Evolutionary conservation across 768 basidiomycete species (phyloP).

Genomic region (Dentipellis sp.): DNA sequence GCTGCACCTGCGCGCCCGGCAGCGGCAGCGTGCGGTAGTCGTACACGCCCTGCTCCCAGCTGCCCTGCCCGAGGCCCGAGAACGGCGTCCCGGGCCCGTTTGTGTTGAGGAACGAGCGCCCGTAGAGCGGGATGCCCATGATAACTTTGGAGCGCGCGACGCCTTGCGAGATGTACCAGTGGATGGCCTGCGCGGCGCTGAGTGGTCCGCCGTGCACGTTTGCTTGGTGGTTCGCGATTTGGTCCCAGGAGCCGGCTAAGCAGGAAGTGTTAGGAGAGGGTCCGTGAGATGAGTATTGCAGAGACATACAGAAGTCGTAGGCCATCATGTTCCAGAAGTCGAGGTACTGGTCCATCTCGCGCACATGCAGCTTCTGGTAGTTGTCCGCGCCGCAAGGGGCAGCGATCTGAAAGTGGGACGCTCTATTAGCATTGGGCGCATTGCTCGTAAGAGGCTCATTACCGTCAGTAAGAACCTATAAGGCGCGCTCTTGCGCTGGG

Average conservation of each 20-base stretch:
- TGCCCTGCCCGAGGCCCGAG: slow-evolving; percentile 76
- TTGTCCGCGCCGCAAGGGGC: slow-evolving; percentile 89
- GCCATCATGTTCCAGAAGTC: slow-evolving; percentile 99
- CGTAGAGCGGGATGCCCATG: slow-evolving; percentile 89
- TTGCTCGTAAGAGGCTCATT: slow-evolving; percentile 17
- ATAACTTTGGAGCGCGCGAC: slow-evolving; percentile 75
- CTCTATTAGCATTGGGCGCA: slow-evolving; percentile 1
- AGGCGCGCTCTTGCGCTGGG: slow-evolving; percentile 48
- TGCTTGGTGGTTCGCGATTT: slow-evolving; percentile 73
- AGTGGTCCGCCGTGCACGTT: slow-evolving; percentile 65
- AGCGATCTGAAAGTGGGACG: slow-evolving; percentile 49
- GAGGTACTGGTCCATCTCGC: slow-evolving; percentile 80
- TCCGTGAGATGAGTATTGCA: neutral
- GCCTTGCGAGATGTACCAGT: slow-evolving; percentile 63
- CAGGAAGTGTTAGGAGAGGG: neutral
- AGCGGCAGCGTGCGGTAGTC: slow-evolving; percentile 89
- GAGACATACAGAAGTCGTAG: slow-evolving; percentile 64
- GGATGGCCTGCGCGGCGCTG: slow-evolving; percentile 53
- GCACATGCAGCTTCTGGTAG: slow-evolving; percentile 68
- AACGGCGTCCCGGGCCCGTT: slow-evolving; percentile 74
- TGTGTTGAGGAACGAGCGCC: slow-evolving; percentile 83
- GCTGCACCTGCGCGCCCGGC: slow-evolving; percentile 53
- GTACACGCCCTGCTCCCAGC: slow-evolving; percentile 87
- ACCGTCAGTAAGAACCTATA: slow-evolving; percentile 72
- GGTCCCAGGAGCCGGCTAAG: slow-evolving; percentile 71